These are phyloP conservation scores for Litsea cubeba DNA, from an alignment of 164 flowering plant genomes.

Conservation along the genomic window DNA sequence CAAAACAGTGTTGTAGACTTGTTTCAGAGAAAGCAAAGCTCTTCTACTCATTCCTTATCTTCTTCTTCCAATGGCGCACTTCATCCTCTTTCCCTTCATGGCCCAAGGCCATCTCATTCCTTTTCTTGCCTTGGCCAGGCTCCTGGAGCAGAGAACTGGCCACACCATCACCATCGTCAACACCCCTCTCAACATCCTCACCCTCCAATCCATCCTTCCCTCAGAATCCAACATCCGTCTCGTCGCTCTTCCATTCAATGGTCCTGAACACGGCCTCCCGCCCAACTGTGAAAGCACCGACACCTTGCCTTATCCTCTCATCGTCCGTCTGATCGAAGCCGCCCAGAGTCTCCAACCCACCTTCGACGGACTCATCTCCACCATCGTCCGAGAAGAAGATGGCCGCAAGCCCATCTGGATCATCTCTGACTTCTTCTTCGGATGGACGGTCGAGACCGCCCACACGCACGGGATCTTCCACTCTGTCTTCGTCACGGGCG, in stretches of 20 bases:
- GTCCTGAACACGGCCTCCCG: constrained; percentile 9
- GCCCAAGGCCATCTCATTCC: constrained; percentile 16
- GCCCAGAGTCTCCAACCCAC: constrained; percentile 7
- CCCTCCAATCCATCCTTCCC: constrained; percentile 6
- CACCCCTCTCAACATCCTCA: constrained; percentile 14
- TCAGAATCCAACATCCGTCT: constrained; percentile 1
- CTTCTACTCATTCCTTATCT: not conserved
- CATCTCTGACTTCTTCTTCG: constrained; percentile 12
- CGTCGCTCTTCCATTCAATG: constrained; percentile 13
- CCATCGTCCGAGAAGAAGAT: not conserved
- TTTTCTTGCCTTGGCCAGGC: constrained; percentile 9
- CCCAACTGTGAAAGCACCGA: constrained; percentile 16
- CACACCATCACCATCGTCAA: constrained; percentile 15
- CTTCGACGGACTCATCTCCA: constrained; percentile 8
- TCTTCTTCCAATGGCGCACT: not conserved
- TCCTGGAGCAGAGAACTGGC: not conserved
- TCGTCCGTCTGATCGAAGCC: not conserved
- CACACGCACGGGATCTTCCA: not conserved
- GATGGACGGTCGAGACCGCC: constrained; percentile 9
- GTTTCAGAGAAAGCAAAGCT: not conserved
- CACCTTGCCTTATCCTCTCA: not conserved
- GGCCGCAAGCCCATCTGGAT: constrained; percentile 4
- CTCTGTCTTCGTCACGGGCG: not conserved
- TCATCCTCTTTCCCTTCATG: constrained; percentile 8
- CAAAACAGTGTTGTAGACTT: no score